Conservation (phyloP, 257 asterid species). For the Nicotiana sylvestris region DNA sequence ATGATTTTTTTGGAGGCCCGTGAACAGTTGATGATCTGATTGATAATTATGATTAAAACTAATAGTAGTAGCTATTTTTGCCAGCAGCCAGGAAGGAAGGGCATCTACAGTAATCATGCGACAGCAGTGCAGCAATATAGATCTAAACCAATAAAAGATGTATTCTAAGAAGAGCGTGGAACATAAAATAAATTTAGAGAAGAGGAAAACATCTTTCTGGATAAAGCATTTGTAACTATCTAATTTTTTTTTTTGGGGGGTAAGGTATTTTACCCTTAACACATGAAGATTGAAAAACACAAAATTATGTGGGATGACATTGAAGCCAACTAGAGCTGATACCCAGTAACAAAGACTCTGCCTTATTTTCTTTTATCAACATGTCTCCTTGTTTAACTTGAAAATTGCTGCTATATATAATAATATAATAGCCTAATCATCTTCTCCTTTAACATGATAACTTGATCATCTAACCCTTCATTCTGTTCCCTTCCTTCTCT, state of each 20-base stretch:
- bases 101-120: neutral
- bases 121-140: neutral
- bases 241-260: no score
- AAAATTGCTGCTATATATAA: neutral
- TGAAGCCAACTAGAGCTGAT: neutral
- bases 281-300: neutral
- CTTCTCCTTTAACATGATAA: no score
- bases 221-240: neutral
- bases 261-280: neutral
- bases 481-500: neutral
- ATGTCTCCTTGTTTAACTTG: neutral
- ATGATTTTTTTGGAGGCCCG: neutral
- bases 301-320: neutral
- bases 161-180: neutral
- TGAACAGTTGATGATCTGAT: neutral
- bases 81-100: neutral
- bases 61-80: neutral
- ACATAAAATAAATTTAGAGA: neutral
- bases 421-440: no score
- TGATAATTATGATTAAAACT: neutral
- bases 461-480: neutral
- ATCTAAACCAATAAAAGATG: constrained; percentile 1
- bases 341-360: neutral
- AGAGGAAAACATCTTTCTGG: neutral
- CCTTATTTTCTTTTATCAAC: neutral